Evolutionary conservation across 2,329 filamentous ascomycete genomes (phyloP).

Genomic region (Sporothrix brunneoviolacea): DNA sequence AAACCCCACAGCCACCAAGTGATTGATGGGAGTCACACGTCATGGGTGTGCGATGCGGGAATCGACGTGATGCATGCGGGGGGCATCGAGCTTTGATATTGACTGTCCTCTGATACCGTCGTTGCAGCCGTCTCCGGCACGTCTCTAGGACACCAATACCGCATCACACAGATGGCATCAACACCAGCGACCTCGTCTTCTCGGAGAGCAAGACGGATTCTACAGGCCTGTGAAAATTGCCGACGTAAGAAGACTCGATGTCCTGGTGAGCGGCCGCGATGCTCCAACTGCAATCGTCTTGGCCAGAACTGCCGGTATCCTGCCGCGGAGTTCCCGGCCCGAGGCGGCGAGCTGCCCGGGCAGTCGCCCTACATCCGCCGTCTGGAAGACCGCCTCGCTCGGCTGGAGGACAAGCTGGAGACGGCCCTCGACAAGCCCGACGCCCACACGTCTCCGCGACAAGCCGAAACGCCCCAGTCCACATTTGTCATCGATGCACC

Average conservation of each 20-base stretch:
- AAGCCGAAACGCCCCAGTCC: no score
- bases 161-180: no score
- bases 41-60: no score
- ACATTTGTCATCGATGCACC: no score
- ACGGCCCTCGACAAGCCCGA: neutral
- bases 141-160: no score
- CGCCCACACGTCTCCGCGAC: neutral
- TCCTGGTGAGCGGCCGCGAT: constrained; percentile 2
- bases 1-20: no score
- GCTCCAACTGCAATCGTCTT: neutral
- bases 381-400: constrained; percentile 1
- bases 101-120: no score
- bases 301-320: constrained; percentile 1
- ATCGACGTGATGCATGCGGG: no score
- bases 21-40: no score
- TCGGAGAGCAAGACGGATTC: neutral
- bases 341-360: neutral
- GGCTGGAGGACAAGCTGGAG: neutral
- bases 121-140: no score
- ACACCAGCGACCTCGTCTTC: neutral
- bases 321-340: neutral
- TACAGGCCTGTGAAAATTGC: constrained; percentile 3
- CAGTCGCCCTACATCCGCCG: neutral
- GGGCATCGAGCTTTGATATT: no score
- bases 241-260: constrained; percentile 3